Conservation (phyloP, 352 stramenopile genomes). For the Phytopythium aichiense region DNA sequence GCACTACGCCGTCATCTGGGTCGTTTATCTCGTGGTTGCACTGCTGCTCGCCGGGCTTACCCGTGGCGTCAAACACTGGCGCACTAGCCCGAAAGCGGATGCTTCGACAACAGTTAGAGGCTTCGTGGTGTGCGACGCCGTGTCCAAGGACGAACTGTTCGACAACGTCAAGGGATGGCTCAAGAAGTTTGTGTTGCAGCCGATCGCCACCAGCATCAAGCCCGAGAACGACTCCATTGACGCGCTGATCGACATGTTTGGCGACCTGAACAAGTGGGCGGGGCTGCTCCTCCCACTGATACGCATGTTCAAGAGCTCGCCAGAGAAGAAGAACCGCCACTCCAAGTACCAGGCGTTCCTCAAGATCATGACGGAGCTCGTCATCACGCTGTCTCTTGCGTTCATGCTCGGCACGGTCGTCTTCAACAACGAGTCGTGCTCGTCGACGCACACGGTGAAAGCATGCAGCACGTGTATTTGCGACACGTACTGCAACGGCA, state of each 20-base stretch:
- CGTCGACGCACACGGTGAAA: slow-evolving; percentile 1
- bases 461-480: slow-evolving; percentile 4
- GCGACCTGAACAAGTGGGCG: slow-evolving; percentile 13
- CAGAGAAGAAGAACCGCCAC: slow-evolving; percentile 1
- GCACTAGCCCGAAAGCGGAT: not conserved
- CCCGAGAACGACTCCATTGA: slow-evolving; percentile 6
- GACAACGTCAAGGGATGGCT: slow-evolving; percentile 1
- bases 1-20: slow-evolving; percentile 13
- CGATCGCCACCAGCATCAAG: slow-evolving; percentile 1
- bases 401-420: slow-evolving; percentile 15
- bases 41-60: slow-evolving; percentile 8
- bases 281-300: not conserved
- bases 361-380: slow-evolving; percentile 7
- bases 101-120: not conserved
- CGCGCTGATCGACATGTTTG: slow-evolving; percentile 13
- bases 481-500: slow-evolving; percentile 5
- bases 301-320: slow-evolving; percentile 10
- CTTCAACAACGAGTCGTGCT: slow-evolving; percentile 18
- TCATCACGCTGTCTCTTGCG: slow-evolving; percentile 14
- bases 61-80: not conserved
- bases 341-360: slow-evolving; percentile 8
- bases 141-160: slow-evolving; percentile 6
- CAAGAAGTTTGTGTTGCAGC: not conserved
- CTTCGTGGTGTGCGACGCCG: not conserved
- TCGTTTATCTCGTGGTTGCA: slow-evolving; percentile 10